Percentiles rank a stretch among this genome's conserved stretches.
phyloP scores from a whole-genome alignment of 2,329 filamentous ascomycete species.

The Aureobasidium sp. region DNA sequence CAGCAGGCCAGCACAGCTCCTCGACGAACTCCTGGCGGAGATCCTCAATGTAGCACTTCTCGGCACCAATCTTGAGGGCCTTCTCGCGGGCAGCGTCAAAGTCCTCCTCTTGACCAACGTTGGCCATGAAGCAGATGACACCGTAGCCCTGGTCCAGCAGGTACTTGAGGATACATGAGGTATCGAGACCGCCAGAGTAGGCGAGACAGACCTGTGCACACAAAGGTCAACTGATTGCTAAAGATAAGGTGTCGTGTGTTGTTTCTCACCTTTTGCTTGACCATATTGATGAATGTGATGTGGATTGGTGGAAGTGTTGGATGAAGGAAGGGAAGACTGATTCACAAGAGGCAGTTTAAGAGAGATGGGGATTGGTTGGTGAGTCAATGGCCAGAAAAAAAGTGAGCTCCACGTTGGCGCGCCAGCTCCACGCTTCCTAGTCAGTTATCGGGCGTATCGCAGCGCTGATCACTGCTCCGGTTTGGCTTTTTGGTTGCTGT shows the following conservation, averaged over 20 bases:
- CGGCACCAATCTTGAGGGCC: conserved; percentile 61
- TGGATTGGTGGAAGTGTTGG: not conserved
- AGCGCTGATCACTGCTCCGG: conserved; percentile 6
- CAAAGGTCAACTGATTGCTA: not conserved
- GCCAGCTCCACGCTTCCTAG: not conserved
- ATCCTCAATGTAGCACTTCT: conserved; percentile 57
- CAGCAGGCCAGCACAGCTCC: conserved; percentile 70
- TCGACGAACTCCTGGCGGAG: conserved; percentile 68
- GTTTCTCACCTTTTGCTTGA: conserved; percentile 18
- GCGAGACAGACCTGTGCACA: conserved; percentile 39
- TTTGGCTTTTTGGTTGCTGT: conserved; percentile 8
- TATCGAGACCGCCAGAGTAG: conserved; percentile 53
- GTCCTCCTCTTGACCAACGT: conserved; percentile 59
- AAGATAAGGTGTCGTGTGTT: not conserved
- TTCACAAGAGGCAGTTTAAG: conserved; percentile 4
- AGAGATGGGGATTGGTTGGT: not conserved
- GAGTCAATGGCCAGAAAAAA: conserved; percentile 14
- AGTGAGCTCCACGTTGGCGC: conserved; percentile 9
- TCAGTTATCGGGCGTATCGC: conserved; percentile 9
- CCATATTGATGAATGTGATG: conserved; percentile 16
- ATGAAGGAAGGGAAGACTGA: not conserved
- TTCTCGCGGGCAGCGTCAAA: conserved; percentile 67
- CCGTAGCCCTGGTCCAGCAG: conserved; percentile 49
- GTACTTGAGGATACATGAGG: conserved; percentile 48
- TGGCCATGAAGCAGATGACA: conserved; percentile 62